Conservation (phyloP, 2,329 filamentous ascomycete genomes). For the Dactylellina leptospora region DNA sequence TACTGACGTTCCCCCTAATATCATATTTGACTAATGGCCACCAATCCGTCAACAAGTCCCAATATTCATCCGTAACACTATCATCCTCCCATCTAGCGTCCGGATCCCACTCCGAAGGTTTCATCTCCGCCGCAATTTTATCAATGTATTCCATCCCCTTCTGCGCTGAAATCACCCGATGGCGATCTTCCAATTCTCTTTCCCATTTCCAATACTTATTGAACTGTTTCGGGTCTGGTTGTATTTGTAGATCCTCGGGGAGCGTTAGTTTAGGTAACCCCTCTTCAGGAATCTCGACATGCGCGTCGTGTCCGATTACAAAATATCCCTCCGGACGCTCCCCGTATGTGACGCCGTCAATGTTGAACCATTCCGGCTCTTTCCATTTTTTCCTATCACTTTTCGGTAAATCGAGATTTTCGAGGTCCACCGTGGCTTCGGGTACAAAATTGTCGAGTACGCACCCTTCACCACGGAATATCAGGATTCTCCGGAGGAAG, state of each 20-base stretch:
- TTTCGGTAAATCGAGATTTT: neutral
- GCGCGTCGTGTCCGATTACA: neutral
- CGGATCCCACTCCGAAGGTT: neutral
- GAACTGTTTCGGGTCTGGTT: neutral
- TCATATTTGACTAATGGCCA: neutral
- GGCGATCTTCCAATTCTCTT: neutral
- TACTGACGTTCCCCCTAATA: neutral
- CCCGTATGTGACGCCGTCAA: neutral
- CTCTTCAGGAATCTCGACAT: neutral
- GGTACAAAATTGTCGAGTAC: neutral
- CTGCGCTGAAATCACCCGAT: neutral
- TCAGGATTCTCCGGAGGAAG: neutral
- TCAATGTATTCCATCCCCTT: neutral
- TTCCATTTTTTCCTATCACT: neutral
- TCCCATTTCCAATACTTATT: neutral
- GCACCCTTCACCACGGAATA: neutral
- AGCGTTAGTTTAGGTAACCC: neutral
- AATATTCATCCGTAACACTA: neutral
- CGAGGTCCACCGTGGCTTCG: slow-evolving; percentile 2
- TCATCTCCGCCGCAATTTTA: neutral
- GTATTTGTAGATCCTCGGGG: neutral
- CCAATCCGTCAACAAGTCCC: neutral
- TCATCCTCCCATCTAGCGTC: neutral
- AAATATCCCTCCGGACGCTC: neutral
- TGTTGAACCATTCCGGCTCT: neutral